Base-by-base conservation (phyloP, 139 green algal species). In the Yamagishiella unicocca region DNA sequence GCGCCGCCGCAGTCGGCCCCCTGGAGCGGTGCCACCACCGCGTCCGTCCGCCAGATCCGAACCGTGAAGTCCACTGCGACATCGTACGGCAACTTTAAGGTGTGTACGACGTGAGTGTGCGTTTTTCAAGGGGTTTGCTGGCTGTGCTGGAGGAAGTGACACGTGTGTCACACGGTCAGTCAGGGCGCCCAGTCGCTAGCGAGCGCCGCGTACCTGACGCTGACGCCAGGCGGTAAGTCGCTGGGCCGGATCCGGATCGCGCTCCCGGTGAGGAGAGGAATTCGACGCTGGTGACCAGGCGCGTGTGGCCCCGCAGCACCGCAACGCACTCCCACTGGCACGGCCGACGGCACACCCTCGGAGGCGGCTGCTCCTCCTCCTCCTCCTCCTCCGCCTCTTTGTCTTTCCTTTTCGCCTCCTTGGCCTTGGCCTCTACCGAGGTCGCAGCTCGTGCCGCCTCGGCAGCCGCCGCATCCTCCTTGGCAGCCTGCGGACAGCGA, bases 241-340 rank as follows among this genome's bases (percentile, higher is more conserved):
- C 24, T 33, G 33, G 27, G 17, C 19, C 64, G 38, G 19, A 72
- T 58, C 50, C 50, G 17, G 50, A 17, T 58, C 50, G 50, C 50
- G 50, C 12, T 17, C 12, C 50, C 50, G 68, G 37, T 27, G 19
- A 10, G 19, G 73, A 14, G 21, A 82, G 45, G 29, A 82, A 82
- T 7, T 33, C 43, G 33, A 76, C 12, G 31, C 73, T 66, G 45
- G 73, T 82, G 45, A 82, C 73, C 27, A 66, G 73, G 10, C 38
- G 38, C 4, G 73, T 82, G 73, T 82, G 73, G 29, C 73, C 73
- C 14, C 45, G 6, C 29, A 82, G 73, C 73, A 82, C 7, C 27
- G 45, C 29, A 31, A 82, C 73, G 45, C 45, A 66, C 43, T 82
- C 45, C 73, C 73, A 82, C 73, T 82, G 73, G 45, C 45, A 43